These are phyloP conservation scores for Kodamaea sp. DNA, from an alignment of 1,139 yeast genomes.

Conservation along the genomic window DNA sequence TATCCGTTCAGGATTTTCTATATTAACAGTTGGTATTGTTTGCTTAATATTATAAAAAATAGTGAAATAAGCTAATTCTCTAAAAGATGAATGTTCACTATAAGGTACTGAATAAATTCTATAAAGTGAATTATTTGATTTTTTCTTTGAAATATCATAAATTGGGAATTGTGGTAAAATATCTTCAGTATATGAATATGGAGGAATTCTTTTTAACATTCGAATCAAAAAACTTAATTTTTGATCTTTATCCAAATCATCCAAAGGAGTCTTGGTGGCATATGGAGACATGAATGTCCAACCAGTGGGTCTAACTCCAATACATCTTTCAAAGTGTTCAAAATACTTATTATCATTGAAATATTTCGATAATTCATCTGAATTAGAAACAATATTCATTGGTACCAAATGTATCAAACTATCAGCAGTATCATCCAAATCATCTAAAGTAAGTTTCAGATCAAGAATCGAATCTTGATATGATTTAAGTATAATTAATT, in stretches of 20 bases:
- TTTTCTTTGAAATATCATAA: constrained; percentile 12
- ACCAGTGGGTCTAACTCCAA: constrained; percentile 80
- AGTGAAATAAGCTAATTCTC: constrained; percentile 69
- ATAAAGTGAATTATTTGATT: constrained; percentile 26
- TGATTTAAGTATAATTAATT: constrained; percentile 38
- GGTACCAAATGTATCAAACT: constrained; percentile 72
- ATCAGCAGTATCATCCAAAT: constrained; percentile 35
- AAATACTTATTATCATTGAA: constrained; percentile 47
- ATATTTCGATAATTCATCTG: constrained; percentile 43
- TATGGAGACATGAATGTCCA: constrained; percentile 56
- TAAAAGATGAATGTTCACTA: constrained; percentile 88
- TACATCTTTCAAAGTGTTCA: constrained; percentile 49
- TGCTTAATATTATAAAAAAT: constrained; percentile 44
- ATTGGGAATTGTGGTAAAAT: constrained; percentile 33
- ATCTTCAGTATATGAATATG: constrained; percentile 25
- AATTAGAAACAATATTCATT: constrained; percentile 44
- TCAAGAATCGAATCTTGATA: constrained; percentile 34
- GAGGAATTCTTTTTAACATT: constrained; percentile 19
- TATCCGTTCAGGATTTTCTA: constrained; percentile 34
- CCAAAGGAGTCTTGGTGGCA: constrained; percentile 6
- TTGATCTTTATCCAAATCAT: constrained; percentile 7
- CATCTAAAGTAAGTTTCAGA: constrained; percentile 28
- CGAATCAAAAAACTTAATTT: constrained; percentile 11
- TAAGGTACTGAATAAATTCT: constrained; percentile 73
- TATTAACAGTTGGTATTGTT: constrained; percentile 80